Evolutionary conservation across 768 basidiomycete species (phyloP), one percentile per base, ranked within the genome.

Genomic region (Calocera viscosa): DNA sequence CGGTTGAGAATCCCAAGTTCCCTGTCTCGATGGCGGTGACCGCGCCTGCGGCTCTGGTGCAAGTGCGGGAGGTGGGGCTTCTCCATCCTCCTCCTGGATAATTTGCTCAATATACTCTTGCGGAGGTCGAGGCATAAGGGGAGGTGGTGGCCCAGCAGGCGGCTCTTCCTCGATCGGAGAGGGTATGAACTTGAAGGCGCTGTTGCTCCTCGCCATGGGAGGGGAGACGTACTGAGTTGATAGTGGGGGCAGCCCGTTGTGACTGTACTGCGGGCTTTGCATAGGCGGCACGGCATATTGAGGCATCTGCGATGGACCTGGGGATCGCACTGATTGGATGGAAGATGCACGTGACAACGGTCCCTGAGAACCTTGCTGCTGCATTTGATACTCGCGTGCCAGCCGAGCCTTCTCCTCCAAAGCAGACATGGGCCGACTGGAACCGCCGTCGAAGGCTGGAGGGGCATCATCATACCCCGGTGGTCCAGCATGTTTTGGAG

Each of bases 91-190:
- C 53, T 60, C 53, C 30, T 60, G 53, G 53, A 60, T 60, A 26
- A 32, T 60, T 26, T 60, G 24, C 53, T 60, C 53, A 32, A 60
- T 60, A 26, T 60, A 60, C 30, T 26, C 53, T 26, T 60, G 24
- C 24, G 53, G 53, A 2, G 53, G 53, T 5, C 53, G 53, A 60
- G 53, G 53, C 24, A 32, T 16, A 19, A 60, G 53, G 19, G 53
- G 53, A 10, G 53, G 53, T 28, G 53, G 53, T 16, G 53, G 53
- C 16, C 53, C 53, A 26, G 26, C 11, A 30, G 53, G 43, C 16
- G 43, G 53, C 53, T 60, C 53, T 60, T 60, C 53, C 53, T 60
- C 53, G 22, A 60, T 60, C 22, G 53, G 53, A 10, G 53, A 60
- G 22, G 53, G 53, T 16, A 60, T 60, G 53, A 5, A 60, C 53